These are phyloP conservation scores for Musa schizocarpa DNA, from an alignment of 176 grass and related monocot genomes.

Conservation along the genomic window DNA sequence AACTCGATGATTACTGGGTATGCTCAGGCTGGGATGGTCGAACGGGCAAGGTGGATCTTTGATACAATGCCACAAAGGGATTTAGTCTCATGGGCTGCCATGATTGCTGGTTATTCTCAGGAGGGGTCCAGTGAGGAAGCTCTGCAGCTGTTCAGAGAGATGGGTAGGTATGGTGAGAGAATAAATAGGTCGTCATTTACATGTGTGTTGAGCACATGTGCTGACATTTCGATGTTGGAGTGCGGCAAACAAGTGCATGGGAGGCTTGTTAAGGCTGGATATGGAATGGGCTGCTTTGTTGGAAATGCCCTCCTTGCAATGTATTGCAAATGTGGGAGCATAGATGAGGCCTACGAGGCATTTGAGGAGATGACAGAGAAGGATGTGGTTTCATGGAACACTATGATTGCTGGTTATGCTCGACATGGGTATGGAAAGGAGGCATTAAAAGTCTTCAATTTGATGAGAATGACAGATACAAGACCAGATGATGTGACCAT, in stretches of 20 bases:
- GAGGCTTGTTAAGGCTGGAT: conserved; percentile 69
- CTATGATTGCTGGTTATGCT: conserved; percentile 75
- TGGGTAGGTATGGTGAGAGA: conserved; percentile 43
- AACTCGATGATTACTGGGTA: conserved; percentile 88
- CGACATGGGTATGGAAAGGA: conserved; percentile 71
- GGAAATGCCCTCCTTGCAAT: conserved; percentile 81
- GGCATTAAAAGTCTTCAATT: conserved; percentile 55
- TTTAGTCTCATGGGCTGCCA: conserved; percentile 79
- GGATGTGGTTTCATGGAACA: conserved; percentile 90
- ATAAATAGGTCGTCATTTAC: conserved; percentile 81
- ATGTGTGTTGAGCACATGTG: conserved; percentile 68
- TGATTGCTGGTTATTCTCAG: conserved; percentile 72
- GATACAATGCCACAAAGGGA: conserved; percentile 58
- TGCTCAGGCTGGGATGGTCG: conserved; percentile 63
- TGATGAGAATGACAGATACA: conserved; percentile 46
- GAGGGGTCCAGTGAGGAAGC: conserved; percentile 63
- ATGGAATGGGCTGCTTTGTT: conserved; percentile 66
- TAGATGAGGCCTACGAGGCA: conserved; percentile 55
- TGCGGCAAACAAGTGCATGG: conserved; percentile 81
- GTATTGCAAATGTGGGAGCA: conserved; percentile 87
- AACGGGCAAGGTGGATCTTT: conserved; percentile 48
- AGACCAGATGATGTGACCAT: conserved; percentile 81
- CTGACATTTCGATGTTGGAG: conserved; percentile 74
- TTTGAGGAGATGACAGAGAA: conserved; percentile 82
- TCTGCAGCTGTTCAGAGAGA: conserved; percentile 55